Percentiles rank a stretch among this genome's conserved stretches.
Evolutionary conservation across 73 alveolate genomes (phyloP).

Genomic region (Blepharisma japonicum): DNA sequence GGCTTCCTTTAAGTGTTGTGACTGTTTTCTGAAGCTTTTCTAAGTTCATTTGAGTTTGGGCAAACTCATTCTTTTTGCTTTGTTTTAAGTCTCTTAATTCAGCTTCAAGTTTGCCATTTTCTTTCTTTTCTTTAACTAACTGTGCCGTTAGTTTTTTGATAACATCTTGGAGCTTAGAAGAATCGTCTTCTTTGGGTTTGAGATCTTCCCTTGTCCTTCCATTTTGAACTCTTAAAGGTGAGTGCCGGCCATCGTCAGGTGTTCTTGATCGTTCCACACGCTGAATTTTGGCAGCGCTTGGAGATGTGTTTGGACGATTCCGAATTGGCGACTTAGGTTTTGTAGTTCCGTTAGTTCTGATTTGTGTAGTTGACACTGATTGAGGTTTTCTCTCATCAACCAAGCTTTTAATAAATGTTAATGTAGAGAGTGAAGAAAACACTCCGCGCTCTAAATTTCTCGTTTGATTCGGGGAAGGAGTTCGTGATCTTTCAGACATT

Average conservation of each 20-base stretch:
- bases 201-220: not conserved
- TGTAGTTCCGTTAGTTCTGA: not conserved
- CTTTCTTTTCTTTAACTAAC: slow-evolving; percentile 1
- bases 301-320: not conserved
- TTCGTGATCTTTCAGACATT: slow-evolving; percentile 24
- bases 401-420: not conserved
- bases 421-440: slow-evolving; percentile 10
- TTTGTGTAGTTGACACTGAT: not conserved
- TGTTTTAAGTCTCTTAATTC: not conserved
- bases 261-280: not conserved
- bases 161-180: not conserved
- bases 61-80: not conserved
- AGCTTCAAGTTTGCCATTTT: not conserved
- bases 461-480: slow-evolving; percentile 23
- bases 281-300: not conserved
- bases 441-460: slow-evolving; percentile 24
- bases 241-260: not conserved
- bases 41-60: not conserved
- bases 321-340: slow-evolving; percentile 1
- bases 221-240: slow-evolving; percentile 19
- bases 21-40: slow-evolving; percentile 1
- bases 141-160: not conserved
- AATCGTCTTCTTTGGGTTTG: not conserved
- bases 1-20: not conserved
- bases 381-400: slow-evolving; percentile 16